Percentiles rank a stretch among this genome's conserved stretches.
Conservation (phyloP, 2,329 filamentous ascomycete species). For the Cordyceps cateniannulata region DNA sequence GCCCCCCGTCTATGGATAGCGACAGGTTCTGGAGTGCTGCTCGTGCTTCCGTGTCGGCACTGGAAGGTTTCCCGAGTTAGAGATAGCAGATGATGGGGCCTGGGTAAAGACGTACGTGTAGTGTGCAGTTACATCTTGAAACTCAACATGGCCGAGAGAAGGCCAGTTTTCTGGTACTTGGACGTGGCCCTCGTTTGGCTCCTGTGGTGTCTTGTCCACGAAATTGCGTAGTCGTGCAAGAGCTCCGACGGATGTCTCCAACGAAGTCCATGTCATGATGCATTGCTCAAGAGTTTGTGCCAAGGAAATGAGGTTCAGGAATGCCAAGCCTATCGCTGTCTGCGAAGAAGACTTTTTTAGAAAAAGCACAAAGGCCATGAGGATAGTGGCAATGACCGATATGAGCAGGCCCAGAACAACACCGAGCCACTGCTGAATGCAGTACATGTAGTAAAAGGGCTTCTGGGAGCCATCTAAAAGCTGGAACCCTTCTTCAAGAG, state of each 20-base stretch:
- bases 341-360: neutral
- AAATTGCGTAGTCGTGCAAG: neutral
- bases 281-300: neutral
- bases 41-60: neutral
- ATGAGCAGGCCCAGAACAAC: neutral
- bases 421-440: slow-evolving; percentile 45
- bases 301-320: slow-evolving; percentile 1
- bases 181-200: neutral
- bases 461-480: slow-evolving; percentile 38
- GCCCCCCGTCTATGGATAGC: neutral
- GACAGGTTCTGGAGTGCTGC: neutral
- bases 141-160: neutral
- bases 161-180: neutral
- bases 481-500: slow-evolving; percentile 34
- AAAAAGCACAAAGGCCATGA: neutral
- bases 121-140: neutral
- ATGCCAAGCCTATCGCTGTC: neutral
- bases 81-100: neutral
- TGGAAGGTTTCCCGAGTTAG: neutral
- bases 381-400: neutral
- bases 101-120: neutral
- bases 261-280: neutral
- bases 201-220: neutral
- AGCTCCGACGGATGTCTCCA: slow-evolving; percentile 4
- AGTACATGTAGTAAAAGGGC: slow-evolving; percentile 46